Conservation (phyloP, 1,139 yeast genomes). For the Debaryomyces subglobosus region DNA sequence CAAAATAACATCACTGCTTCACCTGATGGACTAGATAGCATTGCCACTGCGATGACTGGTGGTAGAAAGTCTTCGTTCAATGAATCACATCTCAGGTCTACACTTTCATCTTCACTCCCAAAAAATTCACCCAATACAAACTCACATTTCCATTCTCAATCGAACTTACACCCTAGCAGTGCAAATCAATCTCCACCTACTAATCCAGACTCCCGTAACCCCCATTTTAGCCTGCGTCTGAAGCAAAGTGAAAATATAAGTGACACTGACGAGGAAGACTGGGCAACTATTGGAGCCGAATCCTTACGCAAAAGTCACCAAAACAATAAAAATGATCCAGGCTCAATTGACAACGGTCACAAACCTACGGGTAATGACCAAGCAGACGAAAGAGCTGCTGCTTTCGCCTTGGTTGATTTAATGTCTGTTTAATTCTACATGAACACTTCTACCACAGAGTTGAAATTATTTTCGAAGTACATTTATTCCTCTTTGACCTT, state of each 20-base stretch:
- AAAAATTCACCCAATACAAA: constrained; percentile 11
- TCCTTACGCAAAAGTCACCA: constrained; percentile 42
- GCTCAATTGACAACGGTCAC: not conserved
- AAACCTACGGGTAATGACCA: constrained; percentile 12
- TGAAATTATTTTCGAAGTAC: not conserved
- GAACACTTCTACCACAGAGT: not conserved
- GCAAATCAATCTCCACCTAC: constrained; percentile 1
- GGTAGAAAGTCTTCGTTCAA: constrained; percentile 49
- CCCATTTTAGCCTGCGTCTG: not conserved
- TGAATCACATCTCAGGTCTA: constrained; percentile 46
- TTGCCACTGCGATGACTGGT: constrained; percentile 23
- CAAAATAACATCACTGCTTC: constrained; percentile 19
- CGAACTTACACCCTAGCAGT: constrained; percentile 6
- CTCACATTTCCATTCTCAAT: constrained; percentile 7
- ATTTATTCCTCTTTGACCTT: not conserved
- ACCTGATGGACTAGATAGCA: constrained; percentile 21
- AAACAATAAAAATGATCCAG: constrained; percentile 11
- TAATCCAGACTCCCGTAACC: not conserved
- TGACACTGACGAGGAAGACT: constrained; percentile 92
- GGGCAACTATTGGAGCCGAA: constrained; percentile 88
- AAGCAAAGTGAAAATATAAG: constrained; percentile 19
- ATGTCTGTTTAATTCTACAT: constrained; percentile 34
- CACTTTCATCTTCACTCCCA: constrained; percentile 38
- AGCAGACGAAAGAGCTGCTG: constrained; percentile 57
- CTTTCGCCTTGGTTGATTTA: constrained; percentile 63